A percentile compares a stretch with the other conserved stretches of the same genome.
Conservation (phyloP, 2,329 filamentous ascomycete genomes). For the Albophoma yamanashiensis region DNA sequence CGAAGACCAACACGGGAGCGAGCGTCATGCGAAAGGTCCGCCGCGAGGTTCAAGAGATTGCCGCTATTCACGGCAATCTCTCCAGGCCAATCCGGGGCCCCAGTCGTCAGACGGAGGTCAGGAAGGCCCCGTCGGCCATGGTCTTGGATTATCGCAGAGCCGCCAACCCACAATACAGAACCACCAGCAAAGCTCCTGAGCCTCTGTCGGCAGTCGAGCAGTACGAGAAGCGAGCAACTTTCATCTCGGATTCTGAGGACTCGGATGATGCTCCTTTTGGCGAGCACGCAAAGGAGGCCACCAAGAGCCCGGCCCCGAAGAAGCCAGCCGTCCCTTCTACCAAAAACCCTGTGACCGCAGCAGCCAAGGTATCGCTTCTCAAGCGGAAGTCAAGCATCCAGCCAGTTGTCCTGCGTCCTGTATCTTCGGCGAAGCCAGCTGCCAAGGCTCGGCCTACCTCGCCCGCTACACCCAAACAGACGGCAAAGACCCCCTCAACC, state of each 20-base stretch:
- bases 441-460: background rate
- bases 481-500: background rate
- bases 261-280: conserved; percentile 18
- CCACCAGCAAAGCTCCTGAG: conserved; percentile 10
- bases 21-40: conserved; percentile 46
- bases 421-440: conserved; percentile 1
- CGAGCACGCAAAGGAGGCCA: conserved; percentile 10
- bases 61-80: conserved; percentile 34
- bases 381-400: conserved; percentile 7
- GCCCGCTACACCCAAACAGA: background rate
- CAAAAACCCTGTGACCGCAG: background rate
- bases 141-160: conserved; percentile 39
- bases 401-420: background rate
- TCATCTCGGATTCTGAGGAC: conserved; percentile 28
- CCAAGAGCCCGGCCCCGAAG: background rate
- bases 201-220: conserved; percentile 14
- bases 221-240: conserved; percentile 24
- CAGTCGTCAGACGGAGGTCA: conserved; percentile 27
- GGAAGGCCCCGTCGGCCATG: conserved; percentile 42
- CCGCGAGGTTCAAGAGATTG: conserved; percentile 45
- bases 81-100: conserved; percentile 18
- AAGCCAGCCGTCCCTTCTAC: conserved; percentile 2
- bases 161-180: conserved; percentile 22
- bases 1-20: conserved; percentile 39
- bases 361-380: conserved; percentile 7